Conservation (phyloP, 371 early-diverging fungal genomes). For the Mucor sp. region DNA sequence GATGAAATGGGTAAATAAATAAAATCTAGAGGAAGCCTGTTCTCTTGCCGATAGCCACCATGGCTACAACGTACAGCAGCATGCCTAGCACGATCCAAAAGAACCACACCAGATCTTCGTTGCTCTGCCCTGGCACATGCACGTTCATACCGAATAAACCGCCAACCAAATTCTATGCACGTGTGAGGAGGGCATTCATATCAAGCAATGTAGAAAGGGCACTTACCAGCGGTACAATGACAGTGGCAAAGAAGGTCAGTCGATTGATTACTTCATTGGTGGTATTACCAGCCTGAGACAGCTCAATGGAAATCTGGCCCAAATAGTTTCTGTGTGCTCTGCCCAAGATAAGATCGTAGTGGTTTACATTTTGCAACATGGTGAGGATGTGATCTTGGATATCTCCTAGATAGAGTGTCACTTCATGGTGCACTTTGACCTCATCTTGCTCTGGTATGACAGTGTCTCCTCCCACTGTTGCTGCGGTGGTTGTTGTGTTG, state of each 20-base stretch:
- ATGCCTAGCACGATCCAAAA: conserved; percentile 72
- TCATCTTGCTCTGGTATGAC: conserved; percentile 18
- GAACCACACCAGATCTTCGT: conserved; percentile 73
- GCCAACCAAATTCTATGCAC: conserved; percentile 76
- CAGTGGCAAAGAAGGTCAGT: conserved; percentile 88
- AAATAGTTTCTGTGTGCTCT: conserved; percentile 94
- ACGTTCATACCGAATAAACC: conserved; percentile 85
- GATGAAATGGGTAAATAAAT: not conserved
- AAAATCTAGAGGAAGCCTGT: conserved; percentile 23
- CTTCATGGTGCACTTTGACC: conserved; percentile 49
- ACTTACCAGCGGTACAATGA: conserved; percentile 75
- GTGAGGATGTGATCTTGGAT: conserved; percentile 93
- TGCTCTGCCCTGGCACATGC: conserved; percentile 74
- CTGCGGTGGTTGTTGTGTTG: not conserved
- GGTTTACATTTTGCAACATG: conserved; percentile 89
- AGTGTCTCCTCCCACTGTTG: not conserved
- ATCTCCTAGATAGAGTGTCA: conserved; percentile 82
- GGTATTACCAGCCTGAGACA: conserved; percentile 91
- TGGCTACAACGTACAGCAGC: conserved; percentile 35
- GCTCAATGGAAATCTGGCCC: conserved; percentile 94
- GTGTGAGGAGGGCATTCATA: not conserved
- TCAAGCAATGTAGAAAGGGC: not conserved
- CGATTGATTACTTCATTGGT: conserved; percentile 92
- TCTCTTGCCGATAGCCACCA: conserved; percentile 47
- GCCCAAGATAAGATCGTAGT: conserved; percentile 89